Evolutionary conservation across 2,329 filamentous ascomycete species (phyloP).

Genomic region (Zarea fungicola): DNA sequence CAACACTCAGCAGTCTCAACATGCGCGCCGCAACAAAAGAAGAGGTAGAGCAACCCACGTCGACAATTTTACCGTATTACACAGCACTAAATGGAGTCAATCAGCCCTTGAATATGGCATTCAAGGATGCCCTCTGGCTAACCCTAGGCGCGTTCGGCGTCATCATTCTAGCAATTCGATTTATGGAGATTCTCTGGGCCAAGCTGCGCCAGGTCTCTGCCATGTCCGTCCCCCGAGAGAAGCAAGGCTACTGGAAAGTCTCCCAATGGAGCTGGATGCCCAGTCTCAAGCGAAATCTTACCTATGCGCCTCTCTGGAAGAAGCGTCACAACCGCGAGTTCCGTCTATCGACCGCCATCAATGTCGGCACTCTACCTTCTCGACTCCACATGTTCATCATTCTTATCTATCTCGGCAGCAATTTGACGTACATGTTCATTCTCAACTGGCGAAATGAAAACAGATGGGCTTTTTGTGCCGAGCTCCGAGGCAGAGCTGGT

Average conservation of each 20-base stretch:
- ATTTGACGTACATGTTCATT: slow-evolving; percentile 56
- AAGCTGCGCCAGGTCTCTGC: slow-evolving; percentile 55
- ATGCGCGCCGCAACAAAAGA: slow-evolving; percentile 18
- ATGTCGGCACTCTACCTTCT: slow-evolving; percentile 59
- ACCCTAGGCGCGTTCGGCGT: slow-evolving; percentile 52
- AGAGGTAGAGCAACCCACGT: slow-evolving; percentile 30
- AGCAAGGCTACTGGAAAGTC: slow-evolving; percentile 55
- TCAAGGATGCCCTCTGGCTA: slow-evolving; percentile 56
- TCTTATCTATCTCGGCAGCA: slow-evolving; percentile 52
- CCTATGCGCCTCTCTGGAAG: slow-evolving; percentile 55
- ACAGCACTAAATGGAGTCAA: slow-evolving; percentile 56
- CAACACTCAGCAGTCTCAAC: slow-evolving; percentile 24
- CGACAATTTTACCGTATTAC: slow-evolving; percentile 51
- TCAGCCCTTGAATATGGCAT: slow-evolving; percentile 51
- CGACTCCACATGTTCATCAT: slow-evolving; percentile 57
- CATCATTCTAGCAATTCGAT: slow-evolving; percentile 47
- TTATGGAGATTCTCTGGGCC: slow-evolving; percentile 49
- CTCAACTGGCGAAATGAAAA: slow-evolving; percentile 56
- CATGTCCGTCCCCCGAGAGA: slow-evolving; percentile 47
- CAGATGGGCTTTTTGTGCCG: slow-evolving; percentile 63
- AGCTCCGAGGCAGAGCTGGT: slow-evolving; percentile 80
- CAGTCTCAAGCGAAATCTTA: slow-evolving; percentile 54
- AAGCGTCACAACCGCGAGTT: slow-evolving; percentile 66
- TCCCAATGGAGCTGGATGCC: slow-evolving; percentile 58
- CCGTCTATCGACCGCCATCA: slow-evolving; percentile 53